Evolutionary conservation across 2,329 filamentous ascomycete species (phyloP).

Genomic region (Blumeriella jaapii): DNA sequence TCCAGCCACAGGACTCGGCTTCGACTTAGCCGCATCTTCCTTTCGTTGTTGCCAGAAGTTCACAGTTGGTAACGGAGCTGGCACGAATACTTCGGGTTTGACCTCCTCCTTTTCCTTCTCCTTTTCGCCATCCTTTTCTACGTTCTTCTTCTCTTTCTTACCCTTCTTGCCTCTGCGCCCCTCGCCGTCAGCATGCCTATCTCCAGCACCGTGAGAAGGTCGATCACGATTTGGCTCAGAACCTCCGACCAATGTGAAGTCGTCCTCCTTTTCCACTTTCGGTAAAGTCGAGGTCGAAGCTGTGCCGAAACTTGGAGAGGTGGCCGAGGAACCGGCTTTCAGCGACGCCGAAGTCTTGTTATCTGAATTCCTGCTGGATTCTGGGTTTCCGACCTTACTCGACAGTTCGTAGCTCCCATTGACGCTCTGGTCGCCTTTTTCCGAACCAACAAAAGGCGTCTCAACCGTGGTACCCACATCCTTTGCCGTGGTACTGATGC

Average conservation of each 20-base stretch:
- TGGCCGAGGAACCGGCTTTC: slow-evolving; percentile 29
- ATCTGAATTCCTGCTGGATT: slow-evolving; percentile 14
- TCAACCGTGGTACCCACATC: slow-evolving; percentile 20
- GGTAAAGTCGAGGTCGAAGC: slow-evolving; percentile 38
- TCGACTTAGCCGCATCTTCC: slow-evolving; percentile 45
- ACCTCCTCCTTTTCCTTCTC: slow-evolving; percentile 51
- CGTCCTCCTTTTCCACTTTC: slow-evolving; percentile 38
- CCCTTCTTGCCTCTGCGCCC: slow-evolving; percentile 23
- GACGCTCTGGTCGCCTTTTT: slow-evolving; percentile 18
- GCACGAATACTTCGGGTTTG: slow-evolving; percentile 50
- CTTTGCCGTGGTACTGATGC: slow-evolving; percentile 24
- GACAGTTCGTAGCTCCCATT: slow-evolving; percentile 18
- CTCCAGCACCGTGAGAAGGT: slow-evolving; percentile 54
- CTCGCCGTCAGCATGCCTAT: slow-evolving; percentile 40
- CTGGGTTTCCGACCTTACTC: slow-evolving; percentile 14
- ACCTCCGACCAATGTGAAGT: slow-evolving; percentile 49
- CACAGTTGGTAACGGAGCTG: slow-evolving; percentile 70
- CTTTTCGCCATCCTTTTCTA: slow-evolving; percentile 35
- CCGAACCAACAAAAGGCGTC: slow-evolving; percentile 21
- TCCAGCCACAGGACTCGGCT: slow-evolving; percentile 21
- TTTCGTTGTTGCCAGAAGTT: slow-evolving; percentile 82
- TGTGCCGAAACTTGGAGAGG: slow-evolving; percentile 43
- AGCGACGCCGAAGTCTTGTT: slow-evolving; percentile 15
- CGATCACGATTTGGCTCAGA: slow-evolving; percentile 57
- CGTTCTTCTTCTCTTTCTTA: slow-evolving; percentile 26